Base-by-base conservation (phyloP, 305 asterid genomes). In the Fraxinus xanthoxyloides region DNA sequence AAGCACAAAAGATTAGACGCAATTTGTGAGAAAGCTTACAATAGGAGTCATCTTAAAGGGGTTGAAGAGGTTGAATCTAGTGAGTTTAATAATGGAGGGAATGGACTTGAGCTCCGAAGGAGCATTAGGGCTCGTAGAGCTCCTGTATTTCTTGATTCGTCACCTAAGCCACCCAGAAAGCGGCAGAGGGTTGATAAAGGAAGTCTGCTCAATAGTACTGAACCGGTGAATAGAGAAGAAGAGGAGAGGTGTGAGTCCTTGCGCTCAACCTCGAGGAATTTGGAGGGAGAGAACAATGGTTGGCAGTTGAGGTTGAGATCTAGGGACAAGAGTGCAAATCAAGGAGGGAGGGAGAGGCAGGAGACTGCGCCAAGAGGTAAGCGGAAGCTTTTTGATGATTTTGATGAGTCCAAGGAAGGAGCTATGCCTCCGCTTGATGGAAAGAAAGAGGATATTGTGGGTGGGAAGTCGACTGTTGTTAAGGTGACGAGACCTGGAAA, bases 121-220 rank as follows among this genome's bases (percentile, higher is more conserved):
- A 94, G 99, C 83, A 86, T 65, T 86, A 92, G 99, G 92, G 89
- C 90, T 84, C 91, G 99, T 65, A 93, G 82, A 87, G 91, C 97
- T 82, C 97, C 98, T 6, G 92, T 84, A 73, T 79, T 97, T 85
- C 98, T 97, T 12, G 99, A 97, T 85, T 91, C 99, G 63, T 97
- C 99, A 8, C 99, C 99, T 72, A 26, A 84, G 78, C 98, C 98
- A 0, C 91, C 92, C 0, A 93, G 86, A 84, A 97, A 92, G 90
- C 86, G 97, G 84, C 86, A 48, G 78, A 94, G 85, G 88, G 76
- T 91, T 82, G 92, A 83, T 82, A 83, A 34, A 46, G 74, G 77
- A 69, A 81, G 77, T 36, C 82, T 73, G 83, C 19, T 81, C 77
- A 75, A 82, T 36, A 79, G 88, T 75, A 82, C 28, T 59, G 92